These are phyloP conservation scores for Madurella fahalii DNA, from an alignment of 2,329 filamentous ascomycete species.

Conservation along the genomic window DNA sequence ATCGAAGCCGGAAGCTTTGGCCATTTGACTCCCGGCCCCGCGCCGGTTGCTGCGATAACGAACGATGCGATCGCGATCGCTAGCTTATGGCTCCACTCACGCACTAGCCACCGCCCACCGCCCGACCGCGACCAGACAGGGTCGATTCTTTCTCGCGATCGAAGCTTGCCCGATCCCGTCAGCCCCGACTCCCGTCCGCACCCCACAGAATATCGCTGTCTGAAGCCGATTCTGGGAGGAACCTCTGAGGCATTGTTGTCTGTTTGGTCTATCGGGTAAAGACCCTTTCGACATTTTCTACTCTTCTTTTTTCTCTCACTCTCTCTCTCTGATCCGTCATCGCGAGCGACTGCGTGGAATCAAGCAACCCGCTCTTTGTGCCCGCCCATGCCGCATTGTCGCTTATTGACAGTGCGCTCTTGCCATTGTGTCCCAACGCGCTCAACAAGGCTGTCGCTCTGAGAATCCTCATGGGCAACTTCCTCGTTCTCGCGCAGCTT, in stretches of 20 bases:
- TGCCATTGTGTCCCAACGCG: background rate
- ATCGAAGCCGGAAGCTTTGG: background rate
- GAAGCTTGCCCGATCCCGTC: background rate
- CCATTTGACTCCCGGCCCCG: background rate
- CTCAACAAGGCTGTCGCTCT: background rate
- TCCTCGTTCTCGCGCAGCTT: background rate
- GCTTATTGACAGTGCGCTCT: background rate
- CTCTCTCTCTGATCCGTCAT: background rate
- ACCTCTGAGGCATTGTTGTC: background rate
- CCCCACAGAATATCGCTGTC: background rate
- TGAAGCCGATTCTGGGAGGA: constrained; percentile 2
- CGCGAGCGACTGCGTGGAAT: constrained; percentile 3
- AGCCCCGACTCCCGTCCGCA: background rate
- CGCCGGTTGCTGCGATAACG: constrained; percentile 6
- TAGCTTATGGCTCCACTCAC: constrained; percentile 6
- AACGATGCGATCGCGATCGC: constrained; percentile 15
- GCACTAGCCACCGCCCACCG: constrained; percentile 1
- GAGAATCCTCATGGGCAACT: background rate
- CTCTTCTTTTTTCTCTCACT: constrained; percentile 2
- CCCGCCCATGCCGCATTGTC: background rate
- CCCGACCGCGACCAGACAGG: constrained; percentile 3
- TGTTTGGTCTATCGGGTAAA: constrained; percentile 13
- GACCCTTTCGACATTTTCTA: constrained; percentile 8
- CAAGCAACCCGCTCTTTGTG: background rate
- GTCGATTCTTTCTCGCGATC: constrained; percentile 1